Percentiles rank a stretch among this genome's conserved stretches.
Evolutionary conservation across 31 red algal genomes (phyloP).

Genomic region (Odonthalia washingtoniensis): DNA sequence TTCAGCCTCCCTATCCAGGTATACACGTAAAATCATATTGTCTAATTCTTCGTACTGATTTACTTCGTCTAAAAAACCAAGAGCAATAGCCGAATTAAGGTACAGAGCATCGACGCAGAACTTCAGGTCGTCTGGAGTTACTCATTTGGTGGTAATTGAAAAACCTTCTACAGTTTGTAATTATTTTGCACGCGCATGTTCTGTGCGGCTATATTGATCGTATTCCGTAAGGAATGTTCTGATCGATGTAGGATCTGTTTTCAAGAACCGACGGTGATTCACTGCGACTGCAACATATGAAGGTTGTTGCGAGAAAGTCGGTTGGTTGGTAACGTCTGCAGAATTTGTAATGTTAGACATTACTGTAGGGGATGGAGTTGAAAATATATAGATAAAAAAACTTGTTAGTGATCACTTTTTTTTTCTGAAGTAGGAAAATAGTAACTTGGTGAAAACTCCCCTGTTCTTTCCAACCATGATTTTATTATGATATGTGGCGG

Average conservation of each 20-base stretch:
- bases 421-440: not conserved
- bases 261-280: not conserved
- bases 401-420: slow-evolving; percentile 7
- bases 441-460: too few relatives aligned
- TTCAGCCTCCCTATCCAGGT: slow-evolving; percentile 34
- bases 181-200: not conserved
- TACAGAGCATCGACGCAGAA: slow-evolving; percentile 33
- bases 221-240: not conserved
- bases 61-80: slow-evolving; percentile 2
- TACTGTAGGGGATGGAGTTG: not conserved
- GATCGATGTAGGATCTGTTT: not conserved
- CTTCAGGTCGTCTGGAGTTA: not conserved
- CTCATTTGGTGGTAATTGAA: not conserved
- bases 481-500: too few relatives aligned
- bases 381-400: not conserved
- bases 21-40: not conserved
- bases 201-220: not conserved
- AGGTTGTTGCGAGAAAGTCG: not conserved
- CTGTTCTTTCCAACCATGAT: too few relatives aligned
- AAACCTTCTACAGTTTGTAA: not conserved
- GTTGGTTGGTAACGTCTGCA: not conserved
- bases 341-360: not conserved
- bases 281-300: not conserved
- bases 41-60: not conserved
- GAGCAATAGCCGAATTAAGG: slow-evolving; percentile 8